Evolutionary conservation across 768 basidiomycete genomes (phyloP).

Genomic region (Termitomyces sp.): DNA sequence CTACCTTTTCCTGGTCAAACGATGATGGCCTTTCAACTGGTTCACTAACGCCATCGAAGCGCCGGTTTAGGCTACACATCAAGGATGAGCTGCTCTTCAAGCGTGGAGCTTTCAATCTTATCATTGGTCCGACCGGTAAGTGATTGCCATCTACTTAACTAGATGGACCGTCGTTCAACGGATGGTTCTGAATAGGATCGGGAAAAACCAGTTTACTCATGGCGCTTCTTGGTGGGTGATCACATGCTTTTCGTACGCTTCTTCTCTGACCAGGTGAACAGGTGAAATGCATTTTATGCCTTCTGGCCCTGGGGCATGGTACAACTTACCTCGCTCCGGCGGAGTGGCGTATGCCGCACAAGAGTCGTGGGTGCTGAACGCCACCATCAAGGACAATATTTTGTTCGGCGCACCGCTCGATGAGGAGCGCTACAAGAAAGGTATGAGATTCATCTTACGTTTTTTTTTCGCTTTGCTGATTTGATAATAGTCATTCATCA

Average conservation of each 20-base stretch:
- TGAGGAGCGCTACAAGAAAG: conserved; percentile 68
- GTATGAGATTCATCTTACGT: background rate
- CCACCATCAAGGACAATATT: conserved; percentile 78
- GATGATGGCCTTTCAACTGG: conserved; percentile 13
- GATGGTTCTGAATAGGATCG: conserved; percentile 17
- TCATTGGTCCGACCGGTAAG: conserved; percentile 51
- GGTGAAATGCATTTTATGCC: conserved; percentile 67
- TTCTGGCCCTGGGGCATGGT: conserved; percentile 51
- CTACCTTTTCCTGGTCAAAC: conserved; percentile 54
- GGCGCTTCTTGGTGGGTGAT: conserved; percentile 44
- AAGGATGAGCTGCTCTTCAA: conserved; percentile 53
- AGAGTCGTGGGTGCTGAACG: conserved; percentile 82
- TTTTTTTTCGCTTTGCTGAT: background rate
- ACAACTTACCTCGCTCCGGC: conserved; percentile 59
- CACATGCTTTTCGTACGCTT: background rate
- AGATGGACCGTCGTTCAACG: background rate
- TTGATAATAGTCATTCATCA: conserved; percentile 53
- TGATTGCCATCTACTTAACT: background rate
- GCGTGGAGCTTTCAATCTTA: conserved; percentile 46
- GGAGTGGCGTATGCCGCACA: conserved; percentile 81
- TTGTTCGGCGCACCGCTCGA: conserved; percentile 75
- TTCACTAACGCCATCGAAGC: conserved; percentile 33
- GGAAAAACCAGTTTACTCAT: conserved; percentile 67
- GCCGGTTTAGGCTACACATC: conserved; percentile 47
- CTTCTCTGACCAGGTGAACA: conserved; percentile 8